A percentile compares a stretch with the other conserved stretches of the same genome.
phyloP scores from a whole-genome alignment of 1,284 basidiomycete genomes.

The Agroathelia rolfsii region DNA sequence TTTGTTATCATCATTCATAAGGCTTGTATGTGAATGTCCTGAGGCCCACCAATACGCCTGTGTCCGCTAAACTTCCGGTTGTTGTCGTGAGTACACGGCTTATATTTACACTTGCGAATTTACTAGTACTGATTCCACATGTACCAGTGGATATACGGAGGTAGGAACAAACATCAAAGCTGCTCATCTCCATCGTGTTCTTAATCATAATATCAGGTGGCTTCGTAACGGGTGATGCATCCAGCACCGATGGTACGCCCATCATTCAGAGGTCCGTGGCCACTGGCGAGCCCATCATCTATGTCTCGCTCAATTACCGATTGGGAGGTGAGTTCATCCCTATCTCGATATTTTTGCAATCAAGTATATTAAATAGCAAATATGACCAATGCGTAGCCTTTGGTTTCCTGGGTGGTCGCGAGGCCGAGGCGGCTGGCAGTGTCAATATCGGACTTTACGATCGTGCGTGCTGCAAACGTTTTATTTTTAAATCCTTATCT shows the following conservation, averaged over 20 bases:
- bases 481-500: not conserved
- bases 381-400: slow-evolving; percentile 2
- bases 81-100: slow-evolving; percentile 15
- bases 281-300: slow-evolving; percentile 6
- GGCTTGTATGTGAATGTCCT: slow-evolving; percentile 15
- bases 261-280: slow-evolving; percentile 4
- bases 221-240: slow-evolving; percentile 8
- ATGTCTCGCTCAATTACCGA: slow-evolving; percentile 9
- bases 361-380: not conserved
- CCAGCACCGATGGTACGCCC: slow-evolving; percentile 4
- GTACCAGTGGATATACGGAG: slow-evolving; percentile 13
- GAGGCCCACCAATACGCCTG: slow-evolving; percentile 8
- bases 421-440: slow-evolving; percentile 7
- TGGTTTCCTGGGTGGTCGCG: slow-evolving; percentile 6
- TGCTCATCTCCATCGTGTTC: not conserved
- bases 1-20: not conserved
- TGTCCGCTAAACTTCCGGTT: slow-evolving; percentile 12
- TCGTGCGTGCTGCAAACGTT: slow-evolving; percentile 2
- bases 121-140: too few species aligned
- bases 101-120: too few species aligned
- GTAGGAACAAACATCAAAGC: too few species aligned
- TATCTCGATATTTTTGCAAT: too few species aligned
- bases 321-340: slow-evolving; percentile 4
- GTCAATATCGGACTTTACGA: slow-evolving; percentile 9
- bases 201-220: slow-evolving; percentile 8